Base-by-base conservation (phyloP, 192 early-diverging fungal genomes). In the Ambispora gerdemannii region DNA sequence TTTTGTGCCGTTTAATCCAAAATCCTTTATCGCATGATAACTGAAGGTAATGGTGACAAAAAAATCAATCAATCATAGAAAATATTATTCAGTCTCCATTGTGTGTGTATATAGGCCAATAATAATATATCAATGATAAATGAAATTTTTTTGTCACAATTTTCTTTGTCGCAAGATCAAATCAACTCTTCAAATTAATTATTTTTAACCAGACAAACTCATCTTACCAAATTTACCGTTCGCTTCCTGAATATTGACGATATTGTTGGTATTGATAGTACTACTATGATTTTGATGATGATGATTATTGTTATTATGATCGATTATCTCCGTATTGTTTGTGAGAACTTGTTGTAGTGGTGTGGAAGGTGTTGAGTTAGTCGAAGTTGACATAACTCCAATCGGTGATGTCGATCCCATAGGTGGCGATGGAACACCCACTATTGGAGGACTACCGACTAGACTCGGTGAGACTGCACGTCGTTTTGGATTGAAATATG, bases 401-500 rank as follows among this genome's bases (percentile, higher is more conserved):
- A 50, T 34, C 0, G 36, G 25, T 25, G 28, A 70, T 4, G 67
- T 35, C 20, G 67, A 50, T 27, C 49, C 50, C n/a, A 35, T 35
- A 27, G 67, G 33, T 25, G 67, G 55, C 36, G 55, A 58, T 25
- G 67, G 28, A 58, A 70, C 20, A 4, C 30, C 34, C 10, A 67
- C 31, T 22, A 52, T 27, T 38, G 67, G 53, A 20, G 67, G 67
- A 11, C 67, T 70, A 20, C 53, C 67, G 17, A 35, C 55, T 8
- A 58, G 50, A 56, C 67, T 70, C 25, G 67, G 67, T 4, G 67
- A 70, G 17, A 70, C 67, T 4, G 67, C 67, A 20, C 67, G 52
- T 58, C 67, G 19, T 58, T 70, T 70, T 19, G 67, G 67, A 36
- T 70, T 70, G 27, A 70, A 70, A 70, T 70, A 58, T 38, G 67